Evolutionary conservation across 1,284 basidiomycete species (phyloP), one percentile per base, ranked within the genome.

Genomic region (Irpex rosettiformis): DNA sequence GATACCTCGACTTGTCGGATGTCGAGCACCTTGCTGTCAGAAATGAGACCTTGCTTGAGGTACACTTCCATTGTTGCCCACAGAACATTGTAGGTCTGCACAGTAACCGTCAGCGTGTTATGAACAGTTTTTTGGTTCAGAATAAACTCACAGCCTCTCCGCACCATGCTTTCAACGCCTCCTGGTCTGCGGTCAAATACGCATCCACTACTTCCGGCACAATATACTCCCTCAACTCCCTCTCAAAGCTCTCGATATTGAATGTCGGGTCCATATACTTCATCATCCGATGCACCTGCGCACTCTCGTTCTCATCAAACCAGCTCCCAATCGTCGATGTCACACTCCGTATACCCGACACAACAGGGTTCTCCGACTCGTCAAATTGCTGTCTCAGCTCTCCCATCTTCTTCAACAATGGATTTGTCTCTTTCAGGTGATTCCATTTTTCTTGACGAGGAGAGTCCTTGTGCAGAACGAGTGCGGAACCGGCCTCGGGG

Each of bases 11-110:
- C 94, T 77, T 95, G 89, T 62, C 93, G 88, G 70, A 98, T 96
- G 75, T 97, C 95, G 24, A 98, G 84, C 29, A 96, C 91, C 71
- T 93, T 93, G 72, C 90, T 94, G 69, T 95, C 93, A 62, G 91
- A 92, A 62, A 96, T 79, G 22, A 98, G 82, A 1, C 96, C 95
- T 70, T 96, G 93, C 58, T 85, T 83, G 56, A 97, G 79, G 74
- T 96, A 98, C 65, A 94, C 91, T 67, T 97, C 94, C 84, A 99
- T 91, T 2, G 95, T 97, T 2, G 96, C 96, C 90, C 96, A 97
- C 2, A 98, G 81, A 10, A 99, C 93, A 69, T 98, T 98, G 74
- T 95, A 94, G 2, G 94, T 95, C 93, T 96, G 61, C 0, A 52
- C 30, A 57, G 37, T 54, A 10, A 60, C 56, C 56, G 42, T 25